Conservation (phyloP, 257 asterid genomes). For the Capsicum chinense region DNA sequence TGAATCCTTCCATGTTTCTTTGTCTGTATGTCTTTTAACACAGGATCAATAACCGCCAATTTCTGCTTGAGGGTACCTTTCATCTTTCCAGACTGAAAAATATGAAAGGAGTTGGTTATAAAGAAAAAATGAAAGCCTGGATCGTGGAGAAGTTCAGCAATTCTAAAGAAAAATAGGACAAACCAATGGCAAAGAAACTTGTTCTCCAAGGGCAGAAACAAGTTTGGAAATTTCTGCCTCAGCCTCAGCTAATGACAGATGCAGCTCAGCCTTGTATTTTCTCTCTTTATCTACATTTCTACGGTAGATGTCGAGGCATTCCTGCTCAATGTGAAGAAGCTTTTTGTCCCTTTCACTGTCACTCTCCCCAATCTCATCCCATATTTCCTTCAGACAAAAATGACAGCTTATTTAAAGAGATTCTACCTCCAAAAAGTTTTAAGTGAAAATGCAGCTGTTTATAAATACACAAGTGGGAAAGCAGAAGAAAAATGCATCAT, state of each 20-base stretch:
- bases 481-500: neutral
- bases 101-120: constrained; percentile 16
- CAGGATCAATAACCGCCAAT: constrained; percentile 56
- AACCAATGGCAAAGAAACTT: constrained; percentile 58
- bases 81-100: constrained; percentile 46
- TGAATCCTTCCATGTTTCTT: constrained; percentile 63
- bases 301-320: constrained; percentile 75
- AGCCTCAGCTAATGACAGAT: constrained; percentile 58
- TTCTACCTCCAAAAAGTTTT: neutral
- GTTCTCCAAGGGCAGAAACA: constrained; percentile 70
- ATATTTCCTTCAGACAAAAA: constrained; percentile 50
- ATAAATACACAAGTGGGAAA: neutral
- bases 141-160: constrained; percentile 4
- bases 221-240: constrained; percentile 68
- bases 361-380: constrained; percentile 82
- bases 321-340: constrained; percentile 83
- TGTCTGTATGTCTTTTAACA: constrained; percentile 56
- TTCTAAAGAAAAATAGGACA: constrained; percentile 25
- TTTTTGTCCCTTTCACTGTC: constrained; percentile 70
- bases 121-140: neutral
- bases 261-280: constrained; percentile 63
- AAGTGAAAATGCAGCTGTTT: constrained; percentile 2
- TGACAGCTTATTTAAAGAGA: constrained; percentile 1
- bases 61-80: constrained; percentile 62
- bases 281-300: constrained; percentile 68